These are phyloP conservation scores for Glycine latifolia DNA, from an alignment of 306 rosid species.

Conservation along the genomic window DNA sequence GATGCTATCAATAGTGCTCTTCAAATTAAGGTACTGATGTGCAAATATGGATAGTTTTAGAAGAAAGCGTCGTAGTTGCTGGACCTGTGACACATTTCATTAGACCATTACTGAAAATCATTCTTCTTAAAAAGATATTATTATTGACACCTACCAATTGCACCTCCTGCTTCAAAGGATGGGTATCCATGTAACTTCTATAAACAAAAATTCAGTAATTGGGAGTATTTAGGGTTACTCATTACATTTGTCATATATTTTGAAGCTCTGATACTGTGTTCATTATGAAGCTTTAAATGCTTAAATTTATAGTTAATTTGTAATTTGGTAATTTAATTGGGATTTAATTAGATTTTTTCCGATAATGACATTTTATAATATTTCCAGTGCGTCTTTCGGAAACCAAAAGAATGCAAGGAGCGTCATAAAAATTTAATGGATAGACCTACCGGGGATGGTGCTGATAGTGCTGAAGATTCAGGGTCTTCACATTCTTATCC, in stretches of 20 bases:
- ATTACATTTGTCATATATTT: not conserved
- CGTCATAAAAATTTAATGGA: conserved; percentile 88
- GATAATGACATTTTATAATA: conserved; percentile 34
- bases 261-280: conserved; percentile 1
- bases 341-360: not conserved
- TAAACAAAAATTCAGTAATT: conserved; percentile 15
- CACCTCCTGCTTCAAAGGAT: not conserved
- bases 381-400: conserved; percentile 76
- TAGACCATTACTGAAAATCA: conserved; percentile 4
- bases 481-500: conserved; percentile 90
- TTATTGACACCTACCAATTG: not conserved
- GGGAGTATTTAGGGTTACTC: conserved; percentile 5
- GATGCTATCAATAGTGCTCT: conserved; percentile 81
- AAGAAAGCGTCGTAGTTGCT: conserved; percentile 2
- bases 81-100: not conserved
- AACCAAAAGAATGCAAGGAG: conserved; percentile 88
- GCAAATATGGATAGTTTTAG: conserved; percentile 1
- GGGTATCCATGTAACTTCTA: not conserved
- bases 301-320: not conserved
- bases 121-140: not conserved
- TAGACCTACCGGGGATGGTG: conserved; percentile 78
- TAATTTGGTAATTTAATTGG: conserved; percentile 10
- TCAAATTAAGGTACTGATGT: conserved; percentile 71
- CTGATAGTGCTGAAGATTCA: conserved; percentile 92
- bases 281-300: conserved; percentile 7